phyloP scores from a whole-genome alignment of 139 green algal species.

The Pseudopediastrum boryanum region DNA sequence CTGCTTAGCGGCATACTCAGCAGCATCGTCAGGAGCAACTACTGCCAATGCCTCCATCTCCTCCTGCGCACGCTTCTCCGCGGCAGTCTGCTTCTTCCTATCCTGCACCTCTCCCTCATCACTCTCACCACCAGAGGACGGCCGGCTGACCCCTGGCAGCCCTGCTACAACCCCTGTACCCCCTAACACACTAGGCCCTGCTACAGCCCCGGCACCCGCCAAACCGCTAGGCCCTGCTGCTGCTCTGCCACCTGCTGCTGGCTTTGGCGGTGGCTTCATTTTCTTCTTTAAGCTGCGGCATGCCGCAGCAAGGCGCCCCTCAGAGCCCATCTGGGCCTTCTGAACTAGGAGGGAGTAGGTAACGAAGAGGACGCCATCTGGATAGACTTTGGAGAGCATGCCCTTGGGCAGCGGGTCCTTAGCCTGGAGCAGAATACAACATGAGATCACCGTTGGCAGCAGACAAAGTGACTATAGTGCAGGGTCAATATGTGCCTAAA shows the following conservation, averaged over 20 bases:
- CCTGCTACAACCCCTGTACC: conserved; percentile 1
- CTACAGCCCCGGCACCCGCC: neutral
- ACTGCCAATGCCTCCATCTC: neutral
- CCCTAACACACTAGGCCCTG: neutral
- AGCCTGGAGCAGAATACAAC: conserved; percentile 27
- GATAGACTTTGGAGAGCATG: conserved; percentile 42
- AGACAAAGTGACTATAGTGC: neutral
- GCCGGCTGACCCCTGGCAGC: neutral
- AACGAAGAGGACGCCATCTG: conserved; percentile 77
- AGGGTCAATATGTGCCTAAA: no score
- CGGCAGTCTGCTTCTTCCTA: neutral
- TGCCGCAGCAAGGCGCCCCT: no score
- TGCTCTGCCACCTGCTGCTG: neutral
- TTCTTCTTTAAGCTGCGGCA: neutral
- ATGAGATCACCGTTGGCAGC: neutral
- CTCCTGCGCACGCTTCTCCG: no score
- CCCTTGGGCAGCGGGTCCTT: conserved; percentile 55
- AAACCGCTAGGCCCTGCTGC: neutral
- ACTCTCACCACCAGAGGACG: neutral
- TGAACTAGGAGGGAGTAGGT: conserved; percentile 67
- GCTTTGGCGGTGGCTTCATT: neutral
- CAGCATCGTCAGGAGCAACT: neutral
- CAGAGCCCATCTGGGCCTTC: no score
- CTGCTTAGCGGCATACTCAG: neutral
- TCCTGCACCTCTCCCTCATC: neutral